phyloP scores from a whole-genome alignment of 2,329 filamentous ascomycete genomes.

The Aspergillus ochraceoroseus region DNA sequence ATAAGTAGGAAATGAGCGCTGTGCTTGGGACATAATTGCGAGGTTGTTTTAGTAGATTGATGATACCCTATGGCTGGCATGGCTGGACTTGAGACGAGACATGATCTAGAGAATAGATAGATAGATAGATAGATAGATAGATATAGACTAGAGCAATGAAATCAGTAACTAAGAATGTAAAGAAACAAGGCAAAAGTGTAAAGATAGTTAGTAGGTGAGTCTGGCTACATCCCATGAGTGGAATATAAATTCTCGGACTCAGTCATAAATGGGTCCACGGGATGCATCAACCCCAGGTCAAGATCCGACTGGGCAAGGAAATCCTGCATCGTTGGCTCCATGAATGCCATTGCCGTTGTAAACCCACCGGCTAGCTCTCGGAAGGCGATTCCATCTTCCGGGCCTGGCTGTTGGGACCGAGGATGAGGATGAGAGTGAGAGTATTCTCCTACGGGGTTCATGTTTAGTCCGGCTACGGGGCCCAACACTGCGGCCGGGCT shows the following conservation, averaged over 20 bases:
- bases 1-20: no score
- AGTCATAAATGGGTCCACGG: slow-evolving; percentile 35
- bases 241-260: slow-evolving; percentile 25
- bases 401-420: neutral
- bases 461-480: no score
- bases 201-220: no score
- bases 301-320: slow-evolving; percentile 39
- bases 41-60: no score
- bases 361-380: slow-evolving; percentile 23
- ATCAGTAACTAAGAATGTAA: neutral
- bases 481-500: no score
- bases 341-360: slow-evolving; percentile 37
- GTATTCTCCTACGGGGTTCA: no score
- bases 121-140: slow-evolving; percentile 1
- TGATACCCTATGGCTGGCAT: no score
- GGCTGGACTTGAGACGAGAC: no score
- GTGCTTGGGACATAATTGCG: no score
- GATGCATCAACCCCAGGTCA: slow-evolving; percentile 33
- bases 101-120: slow-evolving; percentile 8
- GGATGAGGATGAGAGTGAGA: neutral
- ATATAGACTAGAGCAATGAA: no score
- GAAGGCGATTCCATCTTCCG: neutral
- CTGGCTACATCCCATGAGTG: slow-evolving; percentile 2
- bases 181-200: no score
- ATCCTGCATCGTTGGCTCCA: slow-evolving; percentile 40